Evolutionary conservation across 805 yeast genomes (phyloP).

Genomic region (Zygotorulaspora florentina): DNA sequence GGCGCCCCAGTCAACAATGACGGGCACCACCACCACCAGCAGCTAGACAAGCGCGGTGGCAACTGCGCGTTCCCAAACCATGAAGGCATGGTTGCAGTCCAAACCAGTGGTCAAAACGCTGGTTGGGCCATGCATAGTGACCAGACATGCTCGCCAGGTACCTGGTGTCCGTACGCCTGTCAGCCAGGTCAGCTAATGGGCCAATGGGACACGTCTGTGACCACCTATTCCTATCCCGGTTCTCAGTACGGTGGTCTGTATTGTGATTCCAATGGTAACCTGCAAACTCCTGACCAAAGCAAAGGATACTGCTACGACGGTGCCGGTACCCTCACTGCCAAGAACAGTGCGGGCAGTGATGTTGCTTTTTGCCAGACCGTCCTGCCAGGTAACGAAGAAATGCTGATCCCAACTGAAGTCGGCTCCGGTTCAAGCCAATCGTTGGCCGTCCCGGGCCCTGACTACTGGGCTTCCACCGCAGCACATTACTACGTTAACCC

Average conservation of each 20-base stretch:
- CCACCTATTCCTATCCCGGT: slow-evolving; percentile 69
- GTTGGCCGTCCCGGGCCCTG: slow-evolving; percentile 80
- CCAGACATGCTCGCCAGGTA: slow-evolving; percentile 67
- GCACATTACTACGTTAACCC: slow-evolving; percentile 83
- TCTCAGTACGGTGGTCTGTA: slow-evolving; percentile 80
- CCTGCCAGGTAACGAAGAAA: slow-evolving; percentile 89
- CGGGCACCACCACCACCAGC: slow-evolving; percentile 22
- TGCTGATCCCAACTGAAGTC: slow-evolving; percentile 81
- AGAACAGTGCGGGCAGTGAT: slow-evolving; percentile 50
- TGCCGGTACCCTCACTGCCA: slow-evolving; percentile 62
- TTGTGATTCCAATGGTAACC: slow-evolving; percentile 67
- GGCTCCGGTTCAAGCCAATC: slow-evolving; percentile 44
- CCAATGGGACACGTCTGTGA: slow-evolving; percentile 80
- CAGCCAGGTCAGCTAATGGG: slow-evolving; percentile 82
- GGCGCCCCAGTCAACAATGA: slow-evolving; percentile 13
- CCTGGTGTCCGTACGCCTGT: slow-evolving; percentile 89
- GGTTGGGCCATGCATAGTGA: slow-evolving; percentile 89
- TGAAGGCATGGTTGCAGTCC: slow-evolving; percentile 66
- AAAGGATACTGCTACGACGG: slow-evolving; percentile 72
- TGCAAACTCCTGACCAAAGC: slow-evolving; percentile 56
- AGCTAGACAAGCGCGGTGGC: slow-evolving; percentile 32
- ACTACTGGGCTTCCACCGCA: slow-evolving; percentile 82
- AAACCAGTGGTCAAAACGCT: slow-evolving; percentile 52
- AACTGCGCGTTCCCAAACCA: slow-evolving; percentile 65
- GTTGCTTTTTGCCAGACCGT: slow-evolving; percentile 93